Evolutionary conservation across 768 basidiomycete genomes (phyloP).

Genomic region (Zangia roseola): DNA sequence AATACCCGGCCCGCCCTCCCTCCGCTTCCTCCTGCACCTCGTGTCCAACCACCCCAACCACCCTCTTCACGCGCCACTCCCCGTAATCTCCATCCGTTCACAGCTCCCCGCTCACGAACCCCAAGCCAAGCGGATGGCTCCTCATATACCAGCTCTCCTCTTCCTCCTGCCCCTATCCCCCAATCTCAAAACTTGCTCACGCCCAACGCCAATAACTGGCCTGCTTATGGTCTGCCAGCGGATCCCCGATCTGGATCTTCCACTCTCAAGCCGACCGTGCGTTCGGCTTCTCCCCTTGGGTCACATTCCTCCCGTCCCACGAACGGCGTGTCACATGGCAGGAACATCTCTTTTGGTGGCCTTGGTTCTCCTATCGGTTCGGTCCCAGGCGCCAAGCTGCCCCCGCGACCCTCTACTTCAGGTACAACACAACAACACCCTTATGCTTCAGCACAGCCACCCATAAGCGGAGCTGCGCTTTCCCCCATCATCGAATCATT

Average conservation of each 20-base stretch:
- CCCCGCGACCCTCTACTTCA: conserved; percentile 43
- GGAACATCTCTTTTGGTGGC: conserved; percentile 51
- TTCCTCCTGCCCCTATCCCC: conserved; percentile 38
- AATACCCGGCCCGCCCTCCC: conserved; percentile 51
- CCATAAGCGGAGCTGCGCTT: conserved; percentile 42
- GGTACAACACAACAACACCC: conserved; percentile 49
- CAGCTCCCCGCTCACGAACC: conserved; percentile 41
- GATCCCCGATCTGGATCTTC: conserved; percentile 59
- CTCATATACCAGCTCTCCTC: conserved; percentile 42
- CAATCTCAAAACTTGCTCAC: conserved; percentile 41
- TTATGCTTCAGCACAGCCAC: conserved; percentile 55
- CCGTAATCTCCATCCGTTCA: conserved; percentile 36
- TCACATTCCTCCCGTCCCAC: conserved; percentile 38
- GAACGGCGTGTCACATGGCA: conserved; percentile 45
- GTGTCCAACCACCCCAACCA: conserved; percentile 59
- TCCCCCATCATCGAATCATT: conserved; percentile 77
- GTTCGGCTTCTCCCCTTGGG: conserved; percentile 29
- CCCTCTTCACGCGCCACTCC: conserved; percentile 30
- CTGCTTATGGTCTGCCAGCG: conserved; percentile 53
- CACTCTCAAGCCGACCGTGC: conserved; percentile 40
- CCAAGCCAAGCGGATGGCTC: conserved; percentile 57
- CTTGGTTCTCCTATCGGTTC: conserved; percentile 39
- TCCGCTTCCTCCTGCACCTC: conserved; percentile 69
- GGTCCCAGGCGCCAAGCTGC: conserved; percentile 40
- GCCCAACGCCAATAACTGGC: conserved; percentile 42